These are phyloP conservation scores for Phlebopus sp. DNA, from an alignment of 1,284 basidiomycete species.

Conservation along the genomic window DNA sequence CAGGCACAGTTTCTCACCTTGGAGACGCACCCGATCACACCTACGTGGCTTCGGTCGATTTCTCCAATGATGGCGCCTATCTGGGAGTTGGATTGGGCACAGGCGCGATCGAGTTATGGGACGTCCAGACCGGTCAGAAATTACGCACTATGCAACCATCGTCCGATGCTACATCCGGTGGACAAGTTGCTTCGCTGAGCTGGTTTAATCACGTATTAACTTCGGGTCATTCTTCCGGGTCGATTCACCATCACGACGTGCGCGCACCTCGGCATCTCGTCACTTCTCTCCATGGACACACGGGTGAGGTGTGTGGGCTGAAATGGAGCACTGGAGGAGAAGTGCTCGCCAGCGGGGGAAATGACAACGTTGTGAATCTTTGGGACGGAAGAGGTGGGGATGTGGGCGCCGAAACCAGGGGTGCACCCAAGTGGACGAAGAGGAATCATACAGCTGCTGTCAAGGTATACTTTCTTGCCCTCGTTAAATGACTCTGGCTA, in stretches of 20 bases:
- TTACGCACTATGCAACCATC: conserved; percentile 79
- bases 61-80: conserved; percentile 85
- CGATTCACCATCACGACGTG: conserved; percentile 94
- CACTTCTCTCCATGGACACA: conserved; percentile 84
- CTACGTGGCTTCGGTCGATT: conserved; percentile 79
- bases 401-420: conserved; percentile 51
- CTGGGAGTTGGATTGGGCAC: conserved; percentile 84
- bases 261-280: conserved; percentile 85
- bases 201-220: conserved; percentile 87
- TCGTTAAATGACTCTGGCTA: background rate
- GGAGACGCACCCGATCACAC: conserved; percentile 71
- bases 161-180: conserved; percentile 32
- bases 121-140: conserved; percentile 77
- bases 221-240: conserved; percentile 89
- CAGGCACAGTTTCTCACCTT: conserved; percentile 79
- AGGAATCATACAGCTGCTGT: conserved; percentile 93
- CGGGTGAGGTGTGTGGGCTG: conserved; percentile 85
- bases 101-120: conserved; percentile 96
- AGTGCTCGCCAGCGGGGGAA: conserved; percentile 90
- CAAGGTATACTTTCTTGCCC: conserved; percentile 53
- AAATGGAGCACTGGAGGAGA: conserved; percentile 84
- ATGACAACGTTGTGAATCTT: conserved; percentile 95
- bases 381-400: conserved; percentile 86
- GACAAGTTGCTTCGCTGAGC: conserved; percentile 76
- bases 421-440: conserved; percentile 86